Base-by-base conservation (phyloP, 1,139 yeast species). In the Pichiaceae sp. region DNA sequence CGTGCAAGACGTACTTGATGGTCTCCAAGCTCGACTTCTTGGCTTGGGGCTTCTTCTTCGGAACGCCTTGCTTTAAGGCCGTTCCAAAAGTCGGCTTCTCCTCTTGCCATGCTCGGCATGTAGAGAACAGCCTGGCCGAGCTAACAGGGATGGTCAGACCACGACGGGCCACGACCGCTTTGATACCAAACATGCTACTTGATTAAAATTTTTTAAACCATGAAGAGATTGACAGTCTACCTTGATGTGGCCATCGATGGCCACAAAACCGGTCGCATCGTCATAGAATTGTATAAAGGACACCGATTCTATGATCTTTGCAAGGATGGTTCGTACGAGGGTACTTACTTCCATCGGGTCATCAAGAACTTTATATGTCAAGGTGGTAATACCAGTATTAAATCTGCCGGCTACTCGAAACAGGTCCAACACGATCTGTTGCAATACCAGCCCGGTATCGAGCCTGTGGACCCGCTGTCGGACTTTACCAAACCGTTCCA, bases 311-410 rank as follows among this genome's bases (percentile, higher is more conserved):
- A 63, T 64, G n/a, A n/a, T n/a, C n/a, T n/a, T n/a, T n/a, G n/a
- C n/a, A n/a, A n/a, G n/a, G n/a, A n/a, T n/a, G n/a, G n/a, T n/a
- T n/a, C n/a, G 19, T 75, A 67, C 46, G 62, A 67, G 42, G 58
- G 65, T 23, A 72, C 70, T 32, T 60, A 58, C 20, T 77, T 86
- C 56, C 86, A 82, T 49, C 64, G 91, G 38, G 75, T 83, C 1
- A 68, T 85, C 32, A 82, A 78, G 45, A 86, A 81, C 54, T 86
- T 83, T 50, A 72, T 84, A 59, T 62, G 85, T n/a, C 95, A 84
- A 53, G 82, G 80, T 4, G 95, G 95, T 28, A 91, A 81, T 50
- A 51, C 71, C 5, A 54, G 62, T 0, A 60, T 59, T 35, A 66
- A 68, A 5, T 54, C 60, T 2, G 47, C 27, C n/a, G 53, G 58